Percentiles rank a stretch among this genome's conserved stretches.
These are phyloP conservation scores for Trichoderma aggressivum DNA, from an alignment of 2,329 filamentous ascomycete species.

Conservation along the genomic window DNA sequence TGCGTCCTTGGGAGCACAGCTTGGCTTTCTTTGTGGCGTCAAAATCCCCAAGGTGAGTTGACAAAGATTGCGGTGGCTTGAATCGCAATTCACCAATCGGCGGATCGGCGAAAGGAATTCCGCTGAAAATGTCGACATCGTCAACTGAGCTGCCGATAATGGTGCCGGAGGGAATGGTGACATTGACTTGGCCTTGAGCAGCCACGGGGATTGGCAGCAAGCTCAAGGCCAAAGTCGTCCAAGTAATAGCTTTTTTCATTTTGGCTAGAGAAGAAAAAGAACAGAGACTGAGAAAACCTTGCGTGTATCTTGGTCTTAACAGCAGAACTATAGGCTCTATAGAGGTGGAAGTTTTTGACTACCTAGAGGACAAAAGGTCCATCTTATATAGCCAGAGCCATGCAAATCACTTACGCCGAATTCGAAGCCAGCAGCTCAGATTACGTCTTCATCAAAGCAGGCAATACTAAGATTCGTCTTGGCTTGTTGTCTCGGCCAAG, in stretches of 20 bases:
- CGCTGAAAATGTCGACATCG: slow-evolving; percentile 61
- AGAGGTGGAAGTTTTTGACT: no score
- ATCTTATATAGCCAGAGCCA: not conserved
- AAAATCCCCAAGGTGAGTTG: slow-evolving; percentile 52
- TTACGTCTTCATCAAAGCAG: not conserved
- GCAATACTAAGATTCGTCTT: not conserved
- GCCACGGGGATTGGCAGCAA: not conserved
- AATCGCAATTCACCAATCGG: slow-evolving; percentile 62
- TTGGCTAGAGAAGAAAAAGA: not conserved
- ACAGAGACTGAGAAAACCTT: not conserved
- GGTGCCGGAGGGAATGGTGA: slow-evolving; percentile 14
- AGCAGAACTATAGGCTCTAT: not conserved
- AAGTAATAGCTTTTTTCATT: not conserved
- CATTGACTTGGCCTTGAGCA: not conserved
- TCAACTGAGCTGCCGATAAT: slow-evolving; percentile 18
- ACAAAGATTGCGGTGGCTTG: slow-evolving; percentile 58
- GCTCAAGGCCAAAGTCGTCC: not conserved
- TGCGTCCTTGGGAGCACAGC: slow-evolving; percentile 49
- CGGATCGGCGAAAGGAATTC: slow-evolving; percentile 58
- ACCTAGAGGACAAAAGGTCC: not conserved
- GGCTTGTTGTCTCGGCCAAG: not conserved
- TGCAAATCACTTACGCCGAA: not conserved
- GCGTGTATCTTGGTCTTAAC: not conserved
- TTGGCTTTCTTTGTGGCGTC: slow-evolving; percentile 53
- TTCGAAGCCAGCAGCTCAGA: not conserved